Base-by-base conservation (phyloP, 169 alveolate species). In the Theileria luwenshuni region DNA sequence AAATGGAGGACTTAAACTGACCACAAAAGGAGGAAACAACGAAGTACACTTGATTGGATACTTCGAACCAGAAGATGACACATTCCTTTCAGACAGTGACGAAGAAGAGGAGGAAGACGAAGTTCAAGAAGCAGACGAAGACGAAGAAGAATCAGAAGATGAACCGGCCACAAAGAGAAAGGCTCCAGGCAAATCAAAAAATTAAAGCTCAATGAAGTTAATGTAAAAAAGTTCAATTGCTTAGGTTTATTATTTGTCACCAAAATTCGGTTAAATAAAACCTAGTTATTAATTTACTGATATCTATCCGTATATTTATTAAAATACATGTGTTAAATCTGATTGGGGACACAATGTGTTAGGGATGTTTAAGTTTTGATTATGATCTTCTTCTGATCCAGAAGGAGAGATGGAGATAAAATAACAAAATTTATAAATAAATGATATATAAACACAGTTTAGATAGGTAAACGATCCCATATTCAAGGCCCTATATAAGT, bases 41-140 rank as follows among this genome's bases (percentile, higher is more conserved):
- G 96, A 94, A 69, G 97, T 94, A 6, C 96, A 93, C 79, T 73
- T 94, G 43, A 86, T 92, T 42, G 97, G 97, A 10, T 94, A 90
- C 72, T 94, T 90, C 76, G 97, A 94, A 74, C 95, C 95, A 10
- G 95, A 90, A 13, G 89, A 74, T 58, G 84, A 72, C 63, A 54
- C 83, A 49, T 72, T 62, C 65, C 60, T 81, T 33, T 74, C 85
- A n/a, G 95, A 85, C 42, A 87, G 88, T 38, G 96, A 87, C 0
- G 97, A 92, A 1, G 96, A 91, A 30, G 91, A 86, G 62, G 71
- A 85, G 13, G 95, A 86, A 5, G 94, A 87, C 21, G 95, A 69
- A n/a, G 91, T 69, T 0, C 92, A 77, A 19, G 95, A 81, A 2
- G 94, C 81, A 27, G 91, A 87, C 17, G 93, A 81, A 21, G 93